phyloP scores from a whole-genome alignment of 2,329 filamentous ascomycete species.

The Aulographum hederae region DNA sequence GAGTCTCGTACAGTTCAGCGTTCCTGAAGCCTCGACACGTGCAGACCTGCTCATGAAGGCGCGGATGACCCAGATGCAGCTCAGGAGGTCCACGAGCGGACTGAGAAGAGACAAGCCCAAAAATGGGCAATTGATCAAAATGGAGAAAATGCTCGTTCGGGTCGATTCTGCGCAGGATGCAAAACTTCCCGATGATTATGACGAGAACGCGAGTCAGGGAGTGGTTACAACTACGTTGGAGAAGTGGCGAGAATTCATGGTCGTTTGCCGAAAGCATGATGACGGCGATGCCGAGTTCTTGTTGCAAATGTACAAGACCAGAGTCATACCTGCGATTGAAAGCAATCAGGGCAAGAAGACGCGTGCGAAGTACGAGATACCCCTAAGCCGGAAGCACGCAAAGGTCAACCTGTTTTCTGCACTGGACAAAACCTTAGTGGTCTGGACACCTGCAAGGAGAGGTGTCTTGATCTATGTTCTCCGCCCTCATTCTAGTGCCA shows the following conservation, averaged over 20 bases:
- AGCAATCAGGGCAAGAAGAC: conserved; percentile 32
- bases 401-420: conserved; percentile 46
- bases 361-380: conserved; percentile 38
- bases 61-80: conserved; percentile 19
- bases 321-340: conserved; percentile 44
- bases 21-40: conserved; percentile 20
- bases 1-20: conserved; percentile 22
- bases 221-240: conserved; percentile 39
- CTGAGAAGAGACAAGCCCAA: conserved; percentile 22
- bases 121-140: conserved; percentile 46
- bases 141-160: conserved; percentile 49
- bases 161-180: conserved; percentile 34
- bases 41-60: conserved; percentile 19
- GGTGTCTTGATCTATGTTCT: conserved; percentile 44
- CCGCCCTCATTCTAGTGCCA: conserved; percentile 39
- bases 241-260: conserved; percentile 47
- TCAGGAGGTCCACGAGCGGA: conserved; percentile 14
- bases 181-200: conserved; percentile 39
- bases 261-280: conserved; percentile 40
- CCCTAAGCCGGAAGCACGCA: conserved; percentile 32
- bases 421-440: conserved; percentile 47
- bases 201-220: conserved; percentile 42
- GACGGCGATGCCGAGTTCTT: conserved; percentile 35
- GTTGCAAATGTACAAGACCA: conserved; percentile 42
- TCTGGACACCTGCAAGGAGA: conserved; percentile 36